Evolutionary conservation across 495 filamentous ascomycete species (phyloP).

Genomic region (Aspergillus campestris): DNA sequence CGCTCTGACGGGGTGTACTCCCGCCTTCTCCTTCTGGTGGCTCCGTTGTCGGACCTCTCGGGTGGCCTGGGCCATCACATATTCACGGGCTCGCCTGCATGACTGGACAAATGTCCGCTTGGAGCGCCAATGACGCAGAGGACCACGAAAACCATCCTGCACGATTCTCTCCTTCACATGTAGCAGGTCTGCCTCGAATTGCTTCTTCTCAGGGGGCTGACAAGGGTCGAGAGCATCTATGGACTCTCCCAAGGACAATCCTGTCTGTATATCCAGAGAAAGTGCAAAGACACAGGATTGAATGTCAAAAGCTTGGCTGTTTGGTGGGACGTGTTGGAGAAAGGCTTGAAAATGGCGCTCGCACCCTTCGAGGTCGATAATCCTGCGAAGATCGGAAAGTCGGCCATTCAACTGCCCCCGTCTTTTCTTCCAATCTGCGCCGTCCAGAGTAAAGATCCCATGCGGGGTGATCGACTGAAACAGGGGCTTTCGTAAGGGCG

Average conservation of each 20-base stretch:
- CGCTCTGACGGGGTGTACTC: too few species aligned
- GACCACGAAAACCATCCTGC: slow-evolving; percentile 6
- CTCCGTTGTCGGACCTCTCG: too few species aligned
- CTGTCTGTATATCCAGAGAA: slow-evolving; percentile 8
- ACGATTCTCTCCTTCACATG: slow-evolving; percentile 7
- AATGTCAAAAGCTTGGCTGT: slow-evolving; percentile 4
- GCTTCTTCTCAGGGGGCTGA: slow-evolving; percentile 8
- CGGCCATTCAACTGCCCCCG: slow-evolving; percentile 6
- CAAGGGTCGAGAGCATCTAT: slow-evolving; percentile 5
- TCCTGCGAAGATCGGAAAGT: slow-evolving; percentile 7
- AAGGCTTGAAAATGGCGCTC: slow-evolving; percentile 10
- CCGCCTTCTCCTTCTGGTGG: too few species aligned
- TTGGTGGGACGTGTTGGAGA: neutral
- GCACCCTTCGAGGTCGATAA: slow-evolving; percentile 5
- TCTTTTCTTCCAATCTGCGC: slow-evolving; percentile 7
- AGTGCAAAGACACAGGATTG: slow-evolving; percentile 6
- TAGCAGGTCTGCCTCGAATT: slow-evolving; percentile 6
- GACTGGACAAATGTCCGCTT: neutral
- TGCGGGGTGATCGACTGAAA: slow-evolving; percentile 12
- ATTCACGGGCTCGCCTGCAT: neutral
- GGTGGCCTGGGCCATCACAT: neutral
- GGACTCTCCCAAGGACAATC: slow-evolving; percentile 10
- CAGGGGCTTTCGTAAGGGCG: slow-evolving; percentile 7
- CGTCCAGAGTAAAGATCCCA: slow-evolving; percentile 15
- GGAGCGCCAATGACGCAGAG: neutral